Base-by-base conservation (phyloP, 2,329 filamentous ascomycete species). In the Talaromyces albobiverticillius region DNA sequence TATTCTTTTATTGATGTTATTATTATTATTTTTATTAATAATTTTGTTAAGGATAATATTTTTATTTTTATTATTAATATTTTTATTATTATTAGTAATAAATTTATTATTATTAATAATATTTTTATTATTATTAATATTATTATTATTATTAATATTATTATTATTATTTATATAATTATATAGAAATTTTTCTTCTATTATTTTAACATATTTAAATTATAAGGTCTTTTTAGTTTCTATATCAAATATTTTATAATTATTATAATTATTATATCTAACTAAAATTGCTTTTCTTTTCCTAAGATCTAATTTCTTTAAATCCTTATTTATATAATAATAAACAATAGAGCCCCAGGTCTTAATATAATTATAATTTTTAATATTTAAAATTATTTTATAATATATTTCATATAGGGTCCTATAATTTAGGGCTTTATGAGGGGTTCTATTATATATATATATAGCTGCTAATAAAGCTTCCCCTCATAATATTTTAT, bases 381-480 rank as follows among this genome's bases (percentile, higher is more conserved):
- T 34, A 34, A 34, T 34, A 34, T 34, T 45, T 1, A 45, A 29
- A 16, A 8, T 45, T 45, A 14, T n/a, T 2, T 45, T 45, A 45
- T 45, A 45, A 26, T 45, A 45, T 45, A 45, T 45, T 45, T 45
- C 10, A 45, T 45, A 45, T 45, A 18, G 22, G 2, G 2, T 45
- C 14, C 14, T 45, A 45, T 45, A 45, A 13, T 45, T 25, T n/a
- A 45, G 14, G 13, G 22, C 4, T n/a, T 45, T 45, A 45, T 45
- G 22, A 3, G 22, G 41, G 4, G 41, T 45, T 45, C 41, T 45
- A 26, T 45, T 45, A 45, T 45, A 45, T 45, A 45, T 45, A 45
- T 25, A 45, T 13, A 18, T 26, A 7, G 22, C 22, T 16, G 22
- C 41, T 45, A 25, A 25, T 45, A 45, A n/a, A 45, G 41, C 41